phyloP scores from a whole-genome alignment of 441 rosid genomes.

The Populus hybrid region DNA sequence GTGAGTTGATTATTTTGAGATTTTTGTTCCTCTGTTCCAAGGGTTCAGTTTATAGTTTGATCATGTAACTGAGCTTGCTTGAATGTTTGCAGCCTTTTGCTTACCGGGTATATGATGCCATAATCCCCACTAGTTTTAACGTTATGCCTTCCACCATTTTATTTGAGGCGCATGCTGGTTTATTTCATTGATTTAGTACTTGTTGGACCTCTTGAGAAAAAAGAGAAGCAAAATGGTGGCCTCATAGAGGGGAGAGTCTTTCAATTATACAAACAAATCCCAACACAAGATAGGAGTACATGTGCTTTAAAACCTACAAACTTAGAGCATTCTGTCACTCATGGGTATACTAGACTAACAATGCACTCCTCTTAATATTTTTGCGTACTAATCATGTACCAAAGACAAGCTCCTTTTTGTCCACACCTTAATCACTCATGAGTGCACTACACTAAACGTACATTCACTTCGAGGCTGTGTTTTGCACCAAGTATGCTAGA shows the following conservation, averaged over 20 bases:
- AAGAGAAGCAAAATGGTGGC: neutral
- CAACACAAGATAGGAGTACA: neutral
- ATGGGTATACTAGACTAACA: too few relatives aligned
- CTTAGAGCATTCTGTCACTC: neutral
- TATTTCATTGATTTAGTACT: neutral
- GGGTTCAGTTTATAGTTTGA: neutral
- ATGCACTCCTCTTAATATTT: too few relatives aligned
- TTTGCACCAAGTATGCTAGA: too few relatives aligned
- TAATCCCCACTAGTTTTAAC: neutral
- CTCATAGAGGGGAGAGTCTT: neutral
- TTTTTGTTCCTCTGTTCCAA: neutral
- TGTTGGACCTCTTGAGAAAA: neutral
- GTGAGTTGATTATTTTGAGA: conserved; percentile 30
- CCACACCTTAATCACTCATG: too few relatives aligned
- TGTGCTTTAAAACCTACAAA: neutral
- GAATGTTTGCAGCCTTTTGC: neutral
- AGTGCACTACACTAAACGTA: too few relatives aligned
- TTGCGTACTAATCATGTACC: too few relatives aligned
- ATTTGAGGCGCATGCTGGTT: neutral
- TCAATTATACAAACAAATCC: neutral
- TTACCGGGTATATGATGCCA: neutral
- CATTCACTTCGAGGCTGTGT: too few relatives aligned
- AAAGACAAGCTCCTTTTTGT: too few relatives aligned
- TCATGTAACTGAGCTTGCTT: neutral
- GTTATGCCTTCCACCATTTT: neutral